These are phyloP conservation scores for Macroventuria anomochaeta DNA, from an alignment of 2,329 filamentous ascomycete species.

Conservation along the genomic window DNA sequence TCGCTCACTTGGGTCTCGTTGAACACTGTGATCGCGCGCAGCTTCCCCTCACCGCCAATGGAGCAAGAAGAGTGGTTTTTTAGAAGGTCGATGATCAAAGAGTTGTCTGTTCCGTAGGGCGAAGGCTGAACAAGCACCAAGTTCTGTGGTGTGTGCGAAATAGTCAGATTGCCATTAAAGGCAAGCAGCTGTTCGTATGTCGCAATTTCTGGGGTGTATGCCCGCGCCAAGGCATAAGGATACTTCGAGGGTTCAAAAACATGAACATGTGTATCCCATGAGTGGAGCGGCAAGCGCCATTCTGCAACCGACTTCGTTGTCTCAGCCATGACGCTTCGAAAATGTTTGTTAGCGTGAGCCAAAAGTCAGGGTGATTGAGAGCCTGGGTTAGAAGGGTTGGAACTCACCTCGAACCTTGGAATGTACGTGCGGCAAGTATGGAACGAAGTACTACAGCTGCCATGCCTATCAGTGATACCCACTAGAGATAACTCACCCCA, in stretches of 20 bases:
- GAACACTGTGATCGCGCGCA: slow-evolving; percentile 62
- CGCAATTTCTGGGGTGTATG: slow-evolving; percentile 59
- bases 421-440: background rate
- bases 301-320: background rate
- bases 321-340: background rate
- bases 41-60: background rate
- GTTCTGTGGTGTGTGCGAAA: slow-evolving; percentile 43
- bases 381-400: background rate
- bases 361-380: background rate
- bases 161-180: background rate
- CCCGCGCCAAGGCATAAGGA: slow-evolving; percentile 55
- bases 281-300: background rate
- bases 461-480: background rate
- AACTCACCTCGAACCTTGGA: background rate
- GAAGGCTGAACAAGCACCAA: slow-evolving; percentile 65
- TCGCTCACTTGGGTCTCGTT: slow-evolving; percentile 52
- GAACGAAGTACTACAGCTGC: background rate
- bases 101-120: slow-evolving; percentile 67
- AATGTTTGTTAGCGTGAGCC: background rate
- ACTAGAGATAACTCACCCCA: background rate
- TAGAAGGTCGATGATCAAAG: slow-evolving; percentile 62
- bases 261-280: background rate
- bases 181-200: slow-evolving; percentile 56
- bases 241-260: slow-evolving; percentile 40
- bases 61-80: slow-evolving; percentile 50